phyloP scores from a whole-genome alignment of 495 filamentous ascomycete genomes.

The Neurospora sp. region DNA sequence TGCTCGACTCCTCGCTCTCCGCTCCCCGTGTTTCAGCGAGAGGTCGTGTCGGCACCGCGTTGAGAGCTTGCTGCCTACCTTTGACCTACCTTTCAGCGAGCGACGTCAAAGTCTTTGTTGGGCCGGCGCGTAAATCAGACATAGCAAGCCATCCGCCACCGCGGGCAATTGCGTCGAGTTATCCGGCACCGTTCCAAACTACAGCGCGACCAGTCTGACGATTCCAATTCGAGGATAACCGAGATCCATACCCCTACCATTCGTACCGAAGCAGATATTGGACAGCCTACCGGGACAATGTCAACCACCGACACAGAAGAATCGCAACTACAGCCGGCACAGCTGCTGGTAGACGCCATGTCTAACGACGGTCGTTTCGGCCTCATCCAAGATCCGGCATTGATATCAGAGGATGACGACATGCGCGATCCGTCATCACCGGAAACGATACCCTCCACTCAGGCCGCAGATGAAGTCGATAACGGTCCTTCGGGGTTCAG shows the following conservation, averaged over 20 bases:
- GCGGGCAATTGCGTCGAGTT: not conserved
- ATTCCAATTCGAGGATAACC: not conserved
- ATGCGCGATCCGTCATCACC: slow-evolving; percentile 24
- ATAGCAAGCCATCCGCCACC: not conserved
- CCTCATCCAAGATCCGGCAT: slow-evolving; percentile 26
- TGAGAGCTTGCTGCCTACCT: not conserved
- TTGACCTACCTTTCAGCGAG: not conserved
- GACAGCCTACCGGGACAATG: slow-evolving; percentile 1
- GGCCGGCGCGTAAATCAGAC: not conserved
- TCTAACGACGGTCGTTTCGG: slow-evolving; percentile 16
- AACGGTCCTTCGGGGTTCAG: slow-evolving; percentile 25
- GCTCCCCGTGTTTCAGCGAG: not conserved
- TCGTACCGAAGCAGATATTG: not conserved
- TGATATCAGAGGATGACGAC: slow-evolving; percentile 26
- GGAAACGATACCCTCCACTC: slow-evolving; percentile 35
- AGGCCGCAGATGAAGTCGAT: slow-evolving; percentile 18
- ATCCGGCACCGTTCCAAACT: not conserved
- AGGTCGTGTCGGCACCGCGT: not conserved
- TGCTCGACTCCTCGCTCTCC: not conserved
- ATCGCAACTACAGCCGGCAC: not conserved
- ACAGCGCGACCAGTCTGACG: not conserved
- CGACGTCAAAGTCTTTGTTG: not conserved
- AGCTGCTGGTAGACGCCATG: slow-evolving; percentile 18
- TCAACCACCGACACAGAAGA: slow-evolving; percentile 10
- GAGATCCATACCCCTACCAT: not conserved